Base-by-base conservation (phyloP, 78 protist species). In the Emiliania huxleyi region DNA sequence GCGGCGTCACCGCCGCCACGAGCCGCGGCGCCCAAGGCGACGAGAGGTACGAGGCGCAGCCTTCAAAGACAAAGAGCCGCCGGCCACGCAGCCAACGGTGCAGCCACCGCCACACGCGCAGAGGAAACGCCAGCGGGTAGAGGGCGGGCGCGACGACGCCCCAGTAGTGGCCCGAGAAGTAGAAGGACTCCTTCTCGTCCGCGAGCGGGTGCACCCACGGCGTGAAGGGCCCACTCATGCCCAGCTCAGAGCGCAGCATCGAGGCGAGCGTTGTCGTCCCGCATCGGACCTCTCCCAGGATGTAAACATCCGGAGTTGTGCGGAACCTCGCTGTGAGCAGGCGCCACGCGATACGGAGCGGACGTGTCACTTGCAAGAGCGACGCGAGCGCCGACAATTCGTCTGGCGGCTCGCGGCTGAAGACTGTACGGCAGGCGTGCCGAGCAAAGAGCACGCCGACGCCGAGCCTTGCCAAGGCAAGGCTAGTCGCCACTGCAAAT, bases 221-320 rank as follows among this genome's bases (percentile, higher is more conserved):
- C 25, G 77, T 75, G 85, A 90, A 90, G 35, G 92, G 92, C 62
- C 81, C 45, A 4, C 5, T 44, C 55, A 69, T 49, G 55, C 84
- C 92, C 35, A 69, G 92, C 38, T 11, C 29, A 22, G 12, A 1
- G 62, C 45, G 44, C 45, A 90, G 56, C 81, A 52, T 1, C 79
- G 42, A 3, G 45, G 92, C 71, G 55, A 33, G n/a, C 44, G 92
- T 75, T 3, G 92, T 90, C 52, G 92, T 90, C 4, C 92, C 92
- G 71, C 92, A 90, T 22, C 92, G 92, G 22, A 69, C 92, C n/a
- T 90, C 92, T 5, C 92, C 92, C 29, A 90, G 19, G 29, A 90
- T 38, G 55, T n/a, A 38, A 2, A 90, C 56, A 12, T 90, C 92
- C 35, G 92, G 92, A 35, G 46, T 4, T 18, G 38, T 11, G 43